Evolutionary conservation across 176 grass and related monocot genomes (phyloP), one percentile per base, ranked within the genome.

Genomic region (Musa acuminata): DNA sequence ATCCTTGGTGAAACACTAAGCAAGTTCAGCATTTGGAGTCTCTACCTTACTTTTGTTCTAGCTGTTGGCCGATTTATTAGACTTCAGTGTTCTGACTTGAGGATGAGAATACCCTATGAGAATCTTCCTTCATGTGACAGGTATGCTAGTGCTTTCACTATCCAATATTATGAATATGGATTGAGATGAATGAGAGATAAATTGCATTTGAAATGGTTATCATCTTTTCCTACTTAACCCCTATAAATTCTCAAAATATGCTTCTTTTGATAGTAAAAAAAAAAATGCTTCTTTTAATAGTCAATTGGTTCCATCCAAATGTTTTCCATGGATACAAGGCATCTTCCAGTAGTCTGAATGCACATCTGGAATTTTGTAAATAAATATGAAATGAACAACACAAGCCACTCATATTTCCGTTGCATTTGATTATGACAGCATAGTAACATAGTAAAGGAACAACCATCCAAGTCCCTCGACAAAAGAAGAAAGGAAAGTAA

Each of bases 1-100:
- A 93, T 97, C 90, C 89, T 97, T 90, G 94, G 94, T 81, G 94
- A 93, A 80, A 93, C 90, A 58, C 79, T 97, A 8, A 97, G 94
- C 88, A 97, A 97, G 80, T 97, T 97, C 75, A 97, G 94, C 94
- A 97, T 97, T 67, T 97, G 94, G 94, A 97, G 94, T 83, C 83
- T 97, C 74, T 97, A 97, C 72, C 90, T 93, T 77, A 97, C 94
- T 60, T 97, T 97, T 89, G 94, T 97, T 23, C 83, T 97, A 84
- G 94, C 94, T 70, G 94, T 97, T 85, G 94, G 90, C 23, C 87
- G 94, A 85, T 97, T 97, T 89, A 97, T 97, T 67, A 93, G 94
- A 88, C 87, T 97, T 49, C 94, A 97, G 76, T 97, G 94, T 79
- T 93, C 94, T 78, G 94, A 97, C 67, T 85, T 97, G 86, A 90